Evolutionary conservation across 2,329 filamentous ascomycete genomes (phyloP), one percentile per base, ranked within the genome.

Genomic region (Bipolaris sorokiniana): DNA sequence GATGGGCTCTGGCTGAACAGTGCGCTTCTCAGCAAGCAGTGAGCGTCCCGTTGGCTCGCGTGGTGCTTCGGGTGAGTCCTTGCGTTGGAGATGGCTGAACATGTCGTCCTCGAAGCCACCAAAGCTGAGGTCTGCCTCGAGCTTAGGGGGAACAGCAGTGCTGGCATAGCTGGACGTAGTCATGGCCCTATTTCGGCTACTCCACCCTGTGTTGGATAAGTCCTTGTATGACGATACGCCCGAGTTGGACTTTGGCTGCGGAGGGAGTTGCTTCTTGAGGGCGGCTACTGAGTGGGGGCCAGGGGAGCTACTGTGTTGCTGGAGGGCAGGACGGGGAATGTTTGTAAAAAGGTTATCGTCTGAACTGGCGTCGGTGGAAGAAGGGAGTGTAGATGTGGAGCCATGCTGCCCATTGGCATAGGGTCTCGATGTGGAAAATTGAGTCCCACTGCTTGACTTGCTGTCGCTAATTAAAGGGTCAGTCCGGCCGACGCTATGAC

Each of bases 131-230:
- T 74, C 71, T 2, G 64, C 64, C 50, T 84, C 82, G 15, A 85
- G 70, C 61, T 81, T 82, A 7, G 83, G 83, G 5, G 83, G 80
- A 78, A 73, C 70, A 18, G 80, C 82, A 23, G 80, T 79, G 45
- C 82, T 85, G 13, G 77, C 76, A 62, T 79, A 78, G 63, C 77
- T 79, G 54, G 81, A 84, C 31, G 77, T 70, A 3, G 82, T 84
- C 75, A 82, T 78, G 18, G 81, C 78, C 20, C 75, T 72, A 58
- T 60, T 68, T 59, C 62, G 55, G 33, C 50, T 59, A 44, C 47
- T 61, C 48, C 56, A 59, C 34, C 59, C 63, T 7, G 59, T 60
- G 9, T 40, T 51, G 18, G 59, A 52, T 51, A 64, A 33, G 48
- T 62, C 58, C 45, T 65, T 66, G 54, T 63, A 54, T 26, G 67